Evolutionary conservation across 1,139 yeast species (phyloP).

Genomic region (Saccharomycopsis phalli): DNA sequence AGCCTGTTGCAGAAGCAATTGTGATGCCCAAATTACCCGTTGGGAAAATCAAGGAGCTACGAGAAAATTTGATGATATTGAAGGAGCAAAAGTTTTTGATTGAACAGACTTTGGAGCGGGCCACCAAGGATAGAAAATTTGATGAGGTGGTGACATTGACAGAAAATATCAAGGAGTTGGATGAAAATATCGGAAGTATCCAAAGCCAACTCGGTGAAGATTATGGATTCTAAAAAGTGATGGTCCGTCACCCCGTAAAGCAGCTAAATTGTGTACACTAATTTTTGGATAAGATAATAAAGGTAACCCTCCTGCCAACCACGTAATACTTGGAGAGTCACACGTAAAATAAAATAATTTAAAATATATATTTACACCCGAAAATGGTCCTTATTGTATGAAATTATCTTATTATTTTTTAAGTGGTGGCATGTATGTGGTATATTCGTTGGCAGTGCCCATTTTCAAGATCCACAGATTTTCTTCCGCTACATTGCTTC

Average conservation of each 20-base stretch:
- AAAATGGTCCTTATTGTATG: no score
- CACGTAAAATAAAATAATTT: no score
- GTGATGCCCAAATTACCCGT: conserved; percentile 27
- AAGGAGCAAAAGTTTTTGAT: conserved; percentile 76
- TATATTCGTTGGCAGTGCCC: no score
- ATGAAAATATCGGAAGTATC: conserved; percentile 40
- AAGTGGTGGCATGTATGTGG: neutral
- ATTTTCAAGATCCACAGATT: no score
- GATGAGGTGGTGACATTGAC: conserved; percentile 65
- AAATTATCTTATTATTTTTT: neutral
- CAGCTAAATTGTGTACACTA: no score
- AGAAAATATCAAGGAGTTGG: conserved; percentile 51
- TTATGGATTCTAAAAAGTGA: no score
- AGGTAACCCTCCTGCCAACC: no score
- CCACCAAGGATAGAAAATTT: conserved; percentile 60
- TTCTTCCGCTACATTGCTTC: no score
- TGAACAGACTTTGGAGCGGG: conserved; percentile 49
- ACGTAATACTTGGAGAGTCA: no score
- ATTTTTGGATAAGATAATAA: no score
- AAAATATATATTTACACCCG: no score
- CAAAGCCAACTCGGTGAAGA: conserved; percentile 55
- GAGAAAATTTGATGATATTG: conserved; percentile 78
- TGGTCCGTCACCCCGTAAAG: no score
- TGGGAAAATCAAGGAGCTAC: conserved; percentile 44
- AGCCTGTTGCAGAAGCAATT: neutral